Conservation (phyloP, 225 moss, liverwort and hornwort genomes). For the Antitrichia curtipendula region DNA sequence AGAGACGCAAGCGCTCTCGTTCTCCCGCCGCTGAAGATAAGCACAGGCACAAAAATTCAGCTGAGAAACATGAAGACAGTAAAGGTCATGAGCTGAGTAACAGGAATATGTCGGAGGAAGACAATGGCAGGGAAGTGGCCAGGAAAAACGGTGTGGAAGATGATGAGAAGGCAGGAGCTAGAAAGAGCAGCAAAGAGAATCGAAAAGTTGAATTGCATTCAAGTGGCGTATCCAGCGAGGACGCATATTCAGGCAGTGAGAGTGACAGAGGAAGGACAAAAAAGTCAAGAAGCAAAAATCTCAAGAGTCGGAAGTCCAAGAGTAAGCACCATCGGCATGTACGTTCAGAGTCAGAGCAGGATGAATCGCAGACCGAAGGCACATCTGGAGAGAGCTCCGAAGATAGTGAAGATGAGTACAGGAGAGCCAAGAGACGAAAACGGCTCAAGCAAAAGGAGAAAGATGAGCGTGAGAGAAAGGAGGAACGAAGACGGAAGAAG, state of each 20-base stretch:
- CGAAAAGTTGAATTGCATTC: constrained; percentile 7
- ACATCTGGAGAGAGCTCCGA: constrained; percentile 29
- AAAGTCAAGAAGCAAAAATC: not conserved
- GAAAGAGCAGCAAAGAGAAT: constrained; percentile 9
- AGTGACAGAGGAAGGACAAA: constrained; percentile 19
- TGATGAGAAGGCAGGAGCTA: not conserved
- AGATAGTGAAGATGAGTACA: constrained; percentile 37
- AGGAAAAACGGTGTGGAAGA: not conserved
- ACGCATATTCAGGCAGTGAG: constrained; percentile 10
- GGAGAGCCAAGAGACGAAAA: constrained; percentile 40
- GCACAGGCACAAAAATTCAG: not conserved
- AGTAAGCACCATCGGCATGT: constrained; percentile 18
- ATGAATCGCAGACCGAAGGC: constrained; percentile 21
- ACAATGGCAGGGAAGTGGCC: not conserved
- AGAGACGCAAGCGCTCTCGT: constrained; percentile 26
- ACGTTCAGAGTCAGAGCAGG: constrained; percentile 22
- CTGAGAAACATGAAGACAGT: not conserved
- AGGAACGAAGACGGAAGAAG: constrained; percentile 33
- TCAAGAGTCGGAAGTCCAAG: constrained; percentile 25
- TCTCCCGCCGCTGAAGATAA: constrained; percentile 23
- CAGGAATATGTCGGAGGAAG: not conserved
- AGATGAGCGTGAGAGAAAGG: constrained; percentile 36
- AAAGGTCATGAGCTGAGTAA: not conserved
- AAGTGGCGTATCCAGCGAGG: constrained; percentile 27
- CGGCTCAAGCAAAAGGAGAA: constrained; percentile 32